phyloP scores from a whole-genome alignment of 1,284 basidiomycete genomes.

The Xerocomus amazonicus region DNA sequence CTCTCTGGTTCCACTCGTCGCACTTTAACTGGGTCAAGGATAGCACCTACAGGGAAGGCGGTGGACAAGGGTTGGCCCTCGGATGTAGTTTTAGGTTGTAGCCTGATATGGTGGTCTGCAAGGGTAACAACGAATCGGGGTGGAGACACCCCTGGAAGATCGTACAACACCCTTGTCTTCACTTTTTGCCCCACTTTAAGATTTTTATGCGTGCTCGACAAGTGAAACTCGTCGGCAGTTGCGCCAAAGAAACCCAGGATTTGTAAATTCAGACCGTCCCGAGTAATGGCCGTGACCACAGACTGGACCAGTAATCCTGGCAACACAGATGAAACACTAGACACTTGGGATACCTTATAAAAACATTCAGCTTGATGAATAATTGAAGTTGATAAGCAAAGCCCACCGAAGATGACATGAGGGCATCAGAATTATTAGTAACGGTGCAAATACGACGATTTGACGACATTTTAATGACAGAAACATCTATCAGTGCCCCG shows the following conservation, averaged over 20 bases:
- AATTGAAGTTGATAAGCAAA: slow-evolving; percentile 14
- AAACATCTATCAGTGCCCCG: slow-evolving; percentile 66
- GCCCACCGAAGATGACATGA: slow-evolving; percentile 51
- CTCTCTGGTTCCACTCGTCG: slow-evolving; percentile 75
- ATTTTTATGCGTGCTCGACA: slow-evolving; percentile 49
- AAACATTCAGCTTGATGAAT: slow-evolving; percentile 8
- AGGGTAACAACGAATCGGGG: slow-evolving; percentile 82
- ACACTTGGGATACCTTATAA: slow-evolving; percentile 67
- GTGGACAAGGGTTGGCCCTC: slow-evolving; percentile 42
- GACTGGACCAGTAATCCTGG: slow-evolving; percentile 87
- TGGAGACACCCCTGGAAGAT: slow-evolving; percentile 64
- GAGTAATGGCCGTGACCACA: slow-evolving; percentile 78
- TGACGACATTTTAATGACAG: slow-evolving; percentile 59
- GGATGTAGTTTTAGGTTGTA: slow-evolving; percentile 39
- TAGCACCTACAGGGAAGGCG: slow-evolving; percentile 70
- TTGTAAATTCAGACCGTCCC: slow-evolving; percentile 84
- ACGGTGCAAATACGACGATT: slow-evolving; percentile 73
- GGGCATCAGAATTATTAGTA: slow-evolving; percentile 44
- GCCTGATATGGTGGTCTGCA: slow-evolving; percentile 66
- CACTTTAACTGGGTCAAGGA: slow-evolving; percentile 72
- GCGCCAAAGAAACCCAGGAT: slow-evolving; percentile 93
- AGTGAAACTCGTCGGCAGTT: slow-evolving; percentile 83
- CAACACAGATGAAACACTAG: slow-evolving; percentile 76
- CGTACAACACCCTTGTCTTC: slow-evolving; percentile 85
- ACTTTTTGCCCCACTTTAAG: slow-evolving; percentile 86